These are phyloP conservation scores for Nitzschia inconspicua DNA, from an alignment of 108 stramenopile species.

Conservation along the genomic window DNA sequence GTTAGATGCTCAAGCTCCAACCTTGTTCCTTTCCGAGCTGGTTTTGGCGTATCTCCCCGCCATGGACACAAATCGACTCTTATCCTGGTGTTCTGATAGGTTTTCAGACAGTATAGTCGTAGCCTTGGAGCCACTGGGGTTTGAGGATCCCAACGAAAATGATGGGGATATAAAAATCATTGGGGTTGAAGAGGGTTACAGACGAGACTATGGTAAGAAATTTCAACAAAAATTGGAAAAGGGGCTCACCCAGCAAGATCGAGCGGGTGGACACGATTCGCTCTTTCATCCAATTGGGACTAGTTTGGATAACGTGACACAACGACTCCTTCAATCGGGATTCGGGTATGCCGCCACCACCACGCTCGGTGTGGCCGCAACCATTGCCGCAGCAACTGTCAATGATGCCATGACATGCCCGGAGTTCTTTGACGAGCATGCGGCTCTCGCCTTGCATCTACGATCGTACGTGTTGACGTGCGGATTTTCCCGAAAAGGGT, in stretches of 20 bases:
- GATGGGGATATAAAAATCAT: background rate
- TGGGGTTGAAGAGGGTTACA: slow-evolving; percentile 51
- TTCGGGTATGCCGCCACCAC: slow-evolving; percentile 19
- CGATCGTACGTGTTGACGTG: slow-evolving; percentile 50
- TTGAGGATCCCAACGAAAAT: background rate
- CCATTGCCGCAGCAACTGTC: slow-evolving; percentile 1
- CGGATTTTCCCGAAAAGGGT: slow-evolving; percentile 15
- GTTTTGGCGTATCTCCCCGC: slow-evolving; percentile 63
- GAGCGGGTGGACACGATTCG: slow-evolving; percentile 1
- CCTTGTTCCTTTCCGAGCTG: slow-evolving; percentile 67
- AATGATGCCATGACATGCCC: slow-evolving; percentile 13
- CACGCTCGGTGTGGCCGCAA: slow-evolving; percentile 23
- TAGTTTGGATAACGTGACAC: slow-evolving; percentile 3
- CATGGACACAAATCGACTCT: slow-evolving; percentile 20
- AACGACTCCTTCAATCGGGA: slow-evolving; percentile 8
- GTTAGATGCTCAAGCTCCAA: too few species aligned
- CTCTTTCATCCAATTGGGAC: slow-evolving; percentile 33
- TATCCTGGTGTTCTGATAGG: slow-evolving; percentile 23
- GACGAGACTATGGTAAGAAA: slow-evolving; percentile 39
- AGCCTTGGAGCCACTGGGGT: slow-evolving; percentile 47
- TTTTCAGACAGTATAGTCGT: slow-evolving; percentile 42
- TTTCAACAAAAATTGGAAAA: slow-evolving; percentile 54
- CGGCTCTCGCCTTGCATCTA: slow-evolving; percentile 56
- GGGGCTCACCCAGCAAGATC: slow-evolving; percentile 11
- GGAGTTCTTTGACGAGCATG: slow-evolving; percentile 82